Percentiles rank a stretch among this genome's conserved stretches.
phyloP scores from a whole-genome alignment of 1,284 basidiomycete genomes.

The Meira nashicola region DNA sequence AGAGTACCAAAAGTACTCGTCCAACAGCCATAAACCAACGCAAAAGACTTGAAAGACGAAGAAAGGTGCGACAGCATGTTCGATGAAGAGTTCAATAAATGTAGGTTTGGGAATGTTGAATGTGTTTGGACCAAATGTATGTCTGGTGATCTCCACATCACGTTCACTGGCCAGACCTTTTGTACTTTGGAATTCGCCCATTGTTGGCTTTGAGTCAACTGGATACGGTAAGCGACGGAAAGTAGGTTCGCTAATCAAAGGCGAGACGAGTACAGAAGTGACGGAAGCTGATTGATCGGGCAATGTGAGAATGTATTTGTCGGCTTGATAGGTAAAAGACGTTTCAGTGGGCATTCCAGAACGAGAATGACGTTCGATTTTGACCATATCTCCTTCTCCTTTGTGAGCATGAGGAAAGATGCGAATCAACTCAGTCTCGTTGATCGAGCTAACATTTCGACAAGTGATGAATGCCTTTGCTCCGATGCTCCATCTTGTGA shows the following conservation, averaged over 20 bases:
- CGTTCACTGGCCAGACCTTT: conserved; percentile 54
- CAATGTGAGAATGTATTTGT: conserved; percentile 77
- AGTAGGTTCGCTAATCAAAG: conserved; percentile 57
- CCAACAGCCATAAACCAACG: conserved; percentile 52
- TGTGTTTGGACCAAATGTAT: conserved; percentile 46
- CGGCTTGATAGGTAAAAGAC: conserved; percentile 91
- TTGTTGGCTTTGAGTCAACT: conserved; percentile 67
- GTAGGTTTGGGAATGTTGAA: conserved; percentile 50
- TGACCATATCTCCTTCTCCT: conserved; percentile 85
- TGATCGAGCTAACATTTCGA: conserved; percentile 58
- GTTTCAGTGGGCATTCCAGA: conserved; percentile 59
- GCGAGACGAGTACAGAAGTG: conserved; percentile 40
- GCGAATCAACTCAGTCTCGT: conserved; percentile 74
- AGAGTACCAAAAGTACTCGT: conserved; percentile 52
- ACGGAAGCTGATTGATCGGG: conserved; percentile 43
- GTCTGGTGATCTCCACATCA: conserved; percentile 42
- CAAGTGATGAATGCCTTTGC: conserved; percentile 61
- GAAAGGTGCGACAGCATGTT: conserved; percentile 52
- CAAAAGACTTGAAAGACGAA: conserved; percentile 53
- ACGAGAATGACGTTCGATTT: conserved; percentile 60
- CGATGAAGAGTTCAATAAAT: conserved; percentile 49
- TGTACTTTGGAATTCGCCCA: conserved; percentile 67
- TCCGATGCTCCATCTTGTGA: conserved; percentile 82
- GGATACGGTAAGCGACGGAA: conserved; percentile 88
- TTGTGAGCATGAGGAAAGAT: conserved; percentile 79